These are phyloP conservation scores for Tricholoma sp. DNA, from an alignment of 768 basidiomycete species.

Conservation along the genomic window DNA sequence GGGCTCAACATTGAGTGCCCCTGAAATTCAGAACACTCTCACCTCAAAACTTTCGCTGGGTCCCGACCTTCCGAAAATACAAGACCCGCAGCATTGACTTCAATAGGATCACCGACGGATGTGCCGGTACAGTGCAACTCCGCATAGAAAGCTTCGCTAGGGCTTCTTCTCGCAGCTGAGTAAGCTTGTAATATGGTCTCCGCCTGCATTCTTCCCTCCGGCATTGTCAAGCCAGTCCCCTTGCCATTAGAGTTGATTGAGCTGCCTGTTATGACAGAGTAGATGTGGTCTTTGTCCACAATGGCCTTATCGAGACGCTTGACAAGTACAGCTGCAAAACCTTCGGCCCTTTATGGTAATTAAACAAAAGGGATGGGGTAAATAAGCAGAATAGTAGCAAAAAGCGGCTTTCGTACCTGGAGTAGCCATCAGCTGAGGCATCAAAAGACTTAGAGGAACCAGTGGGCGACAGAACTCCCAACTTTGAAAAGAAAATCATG, in stretches of 20 bases:
- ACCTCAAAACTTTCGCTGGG: background rate
- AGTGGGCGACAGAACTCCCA: slow-evolving; percentile 8
- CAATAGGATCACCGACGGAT: slow-evolving; percentile 7
- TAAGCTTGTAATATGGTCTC: slow-evolving; percentile 6
- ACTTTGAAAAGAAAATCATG: slow-evolving; percentile 5
- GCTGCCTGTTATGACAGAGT: slow-evolving; percentile 7
- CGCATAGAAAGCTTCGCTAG: slow-evolving; percentile 8
- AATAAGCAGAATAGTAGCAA: background rate
- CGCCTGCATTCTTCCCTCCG: slow-evolving; percentile 6
- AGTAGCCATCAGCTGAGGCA: slow-evolving; percentile 7
- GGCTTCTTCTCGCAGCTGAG: background rate
- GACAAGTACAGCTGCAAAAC: slow-evolving; percentile 4
- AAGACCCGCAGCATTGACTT: slow-evolving; percentile 4
- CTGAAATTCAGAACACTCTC: background rate
- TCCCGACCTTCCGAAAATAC: slow-evolving; percentile 3
- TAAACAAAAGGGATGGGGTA: background rate
- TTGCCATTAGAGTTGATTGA: slow-evolving; percentile 4
- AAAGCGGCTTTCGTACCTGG: background rate
- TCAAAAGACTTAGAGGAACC: slow-evolving; percentile 10
- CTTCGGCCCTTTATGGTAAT: slow-evolving; percentile 4
- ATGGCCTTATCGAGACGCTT: slow-evolving; percentile 9
- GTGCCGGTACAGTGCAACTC: slow-evolving; percentile 8
- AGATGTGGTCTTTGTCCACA: slow-evolving; percentile 2
- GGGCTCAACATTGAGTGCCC: background rate
- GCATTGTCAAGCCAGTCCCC: slow-evolving; percentile 6